Percentiles rank a stretch among this genome's conserved stretches.
Conservation (phyloP, 1,284 basidiomycete genomes). For the Anthracocystis setariae region DNA sequence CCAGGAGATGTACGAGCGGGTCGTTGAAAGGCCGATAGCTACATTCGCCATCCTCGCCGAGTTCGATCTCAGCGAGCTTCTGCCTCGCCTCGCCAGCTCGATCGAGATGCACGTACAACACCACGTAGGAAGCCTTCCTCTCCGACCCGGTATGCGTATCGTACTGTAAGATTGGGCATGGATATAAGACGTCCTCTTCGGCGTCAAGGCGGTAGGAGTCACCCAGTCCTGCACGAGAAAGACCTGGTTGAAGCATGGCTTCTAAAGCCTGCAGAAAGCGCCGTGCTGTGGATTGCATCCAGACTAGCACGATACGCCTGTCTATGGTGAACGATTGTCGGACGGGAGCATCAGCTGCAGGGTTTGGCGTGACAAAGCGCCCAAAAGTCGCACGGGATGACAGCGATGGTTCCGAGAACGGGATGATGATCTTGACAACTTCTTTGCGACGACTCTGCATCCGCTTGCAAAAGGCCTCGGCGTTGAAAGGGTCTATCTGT, state of each 20-base stretch:
- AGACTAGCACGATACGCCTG: constrained; percentile 5
- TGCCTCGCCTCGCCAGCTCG: constrained; percentile 19
- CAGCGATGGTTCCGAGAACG: constrained; percentile 27
- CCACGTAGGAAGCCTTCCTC: constrained; percentile 17
- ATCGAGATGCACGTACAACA: constrained; percentile 31
- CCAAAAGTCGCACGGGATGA: constrained; percentile 13
- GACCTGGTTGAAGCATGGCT: constrained; percentile 15
- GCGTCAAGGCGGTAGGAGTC: constrained; percentile 1
- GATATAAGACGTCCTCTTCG: constrained; percentile 6
- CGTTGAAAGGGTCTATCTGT: constrained; percentile 12
- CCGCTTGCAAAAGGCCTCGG: constrained; percentile 1
- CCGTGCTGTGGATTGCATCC: constrained; percentile 35
- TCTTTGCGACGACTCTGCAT: constrained; percentile 19
- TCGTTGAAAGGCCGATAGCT: constrained; percentile 25
- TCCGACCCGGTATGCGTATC: constrained; percentile 11
- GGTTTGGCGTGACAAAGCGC: constrained; percentile 21
- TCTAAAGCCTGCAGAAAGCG: constrained; percentile 21
- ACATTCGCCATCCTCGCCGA: background rate
- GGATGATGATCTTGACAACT: constrained; percentile 44
- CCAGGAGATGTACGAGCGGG: constrained; percentile 15
- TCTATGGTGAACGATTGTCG: background rate
- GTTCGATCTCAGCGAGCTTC: constrained; percentile 13
- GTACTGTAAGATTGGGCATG: constrained; percentile 28
- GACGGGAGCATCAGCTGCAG: background rate
- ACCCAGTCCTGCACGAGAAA: background rate